Evolutionary conservation across 2,329 filamentous ascomycete genomes (phyloP), one percentile per base, ranked within the genome.

Genomic region (Blastomyces percursus): DNA sequence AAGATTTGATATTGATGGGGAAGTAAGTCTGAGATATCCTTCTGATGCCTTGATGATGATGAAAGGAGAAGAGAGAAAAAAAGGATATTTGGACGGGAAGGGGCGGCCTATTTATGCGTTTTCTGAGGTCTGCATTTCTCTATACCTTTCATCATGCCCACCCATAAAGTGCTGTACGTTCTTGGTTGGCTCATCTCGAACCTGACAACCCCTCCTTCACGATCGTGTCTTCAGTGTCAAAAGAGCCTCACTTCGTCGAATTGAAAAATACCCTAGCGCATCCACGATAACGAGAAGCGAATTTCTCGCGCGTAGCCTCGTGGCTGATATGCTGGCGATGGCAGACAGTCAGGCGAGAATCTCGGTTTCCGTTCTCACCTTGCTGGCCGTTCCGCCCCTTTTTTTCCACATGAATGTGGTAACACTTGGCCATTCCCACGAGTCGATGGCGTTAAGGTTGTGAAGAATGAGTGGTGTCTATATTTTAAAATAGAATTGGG

Each of bases 61-160:
- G 12, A 14, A 11, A 48, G 8, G n/a, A 48, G 24, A 59, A 57
- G 44, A 27, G 61, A 50, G 38, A 40, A 54, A 62, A 54, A 60
- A 52, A 60, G 30, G 21, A 14, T 11, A 56, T 61, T 61, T 60
- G 35, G 38, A 11, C 12, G 59, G 64, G 56, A 19, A 30, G 51
- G 38, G 46, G 30, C 30, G 59, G 46, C 14, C 50, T 63, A 62
- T 63, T 65, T 63, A 63, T 63, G 59, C 52, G 12, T 62, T 63
- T 59, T 40, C 44, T 16, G 27, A 40, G 7, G 21, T 4, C 21
- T 35, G 1, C 16, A 52, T n/a, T 21, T 16, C 24, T 9, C 58
- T 46, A 21, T 27, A 40, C 24, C n/a, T 12, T 35, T 32, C 32
- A 44, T 19, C 19, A 42, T 38, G 3, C 30, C 35, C 14, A 14